Conservation (phyloP, 768 basidiomycete species). For the Sarcodon sp. region DNA sequence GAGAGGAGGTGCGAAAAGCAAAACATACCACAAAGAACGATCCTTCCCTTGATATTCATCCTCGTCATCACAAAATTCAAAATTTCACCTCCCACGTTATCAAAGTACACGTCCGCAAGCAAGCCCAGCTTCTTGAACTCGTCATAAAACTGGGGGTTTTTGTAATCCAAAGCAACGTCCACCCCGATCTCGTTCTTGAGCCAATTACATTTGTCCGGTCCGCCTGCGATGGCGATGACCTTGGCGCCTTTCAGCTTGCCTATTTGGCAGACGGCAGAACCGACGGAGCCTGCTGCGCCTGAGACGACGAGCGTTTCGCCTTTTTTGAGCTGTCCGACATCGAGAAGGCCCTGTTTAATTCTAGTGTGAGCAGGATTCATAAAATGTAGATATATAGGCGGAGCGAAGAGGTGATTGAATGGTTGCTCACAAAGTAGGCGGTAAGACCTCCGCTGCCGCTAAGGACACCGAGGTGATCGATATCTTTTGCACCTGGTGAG, state of each 20-base stretch:
- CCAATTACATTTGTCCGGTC: constrained; percentile 74
- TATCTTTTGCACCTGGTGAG: constrained; percentile 41
- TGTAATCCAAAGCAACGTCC: constrained; percentile 81
- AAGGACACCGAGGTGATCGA: constrained; percentile 80
- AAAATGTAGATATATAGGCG: neutral
- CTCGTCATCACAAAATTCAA: constrained; percentile 66
- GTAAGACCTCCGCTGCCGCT: constrained; percentile 66
- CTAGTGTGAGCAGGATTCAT: neutral
- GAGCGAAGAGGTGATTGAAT: neutral
- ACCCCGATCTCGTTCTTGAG: constrained; percentile 77
- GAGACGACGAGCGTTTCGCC: constrained; percentile 83
- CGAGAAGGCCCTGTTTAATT: constrained; percentile 55
- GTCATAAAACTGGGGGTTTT: constrained; percentile 52
- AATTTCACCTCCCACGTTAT: constrained; percentile 75
- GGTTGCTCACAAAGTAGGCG: constrained; percentile 66
- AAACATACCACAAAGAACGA: constrained; percentile 69
- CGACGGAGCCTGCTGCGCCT: constrained; percentile 87
- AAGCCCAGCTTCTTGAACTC: constrained; percentile 64
- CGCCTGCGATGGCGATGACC: constrained; percentile 84
- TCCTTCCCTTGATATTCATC: constrained; percentile 65
- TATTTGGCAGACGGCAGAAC: constrained; percentile 73
- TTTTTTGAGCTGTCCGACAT: constrained; percentile 66
- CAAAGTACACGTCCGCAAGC: constrained; percentile 76
- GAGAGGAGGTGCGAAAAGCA: neutral
- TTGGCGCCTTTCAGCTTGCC: constrained; percentile 69